Evolutionary conservation across 1,139 yeast species (phyloP), one percentile per base, ranked within the genome.

Genomic region (Pneumocystis carinii): DNA sequence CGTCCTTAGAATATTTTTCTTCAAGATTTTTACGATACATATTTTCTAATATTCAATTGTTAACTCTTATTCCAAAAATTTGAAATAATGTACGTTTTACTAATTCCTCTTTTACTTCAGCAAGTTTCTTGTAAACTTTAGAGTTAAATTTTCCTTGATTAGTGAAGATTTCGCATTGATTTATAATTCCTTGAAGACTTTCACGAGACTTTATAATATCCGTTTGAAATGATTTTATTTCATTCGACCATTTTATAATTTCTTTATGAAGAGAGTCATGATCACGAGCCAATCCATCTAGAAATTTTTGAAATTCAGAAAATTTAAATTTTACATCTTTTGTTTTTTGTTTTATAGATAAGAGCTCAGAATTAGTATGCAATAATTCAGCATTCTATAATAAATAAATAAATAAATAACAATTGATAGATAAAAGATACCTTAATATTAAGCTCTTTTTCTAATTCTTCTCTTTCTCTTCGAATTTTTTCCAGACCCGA

Each of bases 211-310:
- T 48, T 48, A 48, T 48, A 48, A 48, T 48, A 19, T 57, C 59
- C 27, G 38, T 29, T 37, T 37, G 42, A 57, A 57, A 39, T 39
- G 38, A 57, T 57, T 37, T 57, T 39, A 57, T 39, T 29, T 57
- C 42, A 39, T 57, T 37, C 14, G 42, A 37, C 59, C 59, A 57
- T 19, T 39, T 57, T 57, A 37, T 37, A 29, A 57, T 37, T 37
- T 57, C 59, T 57, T 37, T 57, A 19, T 39, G 42, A 19, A 57
- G 59, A 37, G 59, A 37, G 14, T 39, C 24, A 57, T 57, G 42
- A 57, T 57, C 59, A 17, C 42, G 42, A 19, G 36, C 59, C 19
- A 57, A 39, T 19, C 59, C 59, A 29, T 57, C 42, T 39, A 57
- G 24, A 57, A 27, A 57, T 24, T 57, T 57, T 14, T 39, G 41